A percentile compares a stretch with the other conserved stretches of the same genome.
phyloP scores from a whole-genome alignment of 306 rosid genomes.

The Citrullus amarus region DNA sequence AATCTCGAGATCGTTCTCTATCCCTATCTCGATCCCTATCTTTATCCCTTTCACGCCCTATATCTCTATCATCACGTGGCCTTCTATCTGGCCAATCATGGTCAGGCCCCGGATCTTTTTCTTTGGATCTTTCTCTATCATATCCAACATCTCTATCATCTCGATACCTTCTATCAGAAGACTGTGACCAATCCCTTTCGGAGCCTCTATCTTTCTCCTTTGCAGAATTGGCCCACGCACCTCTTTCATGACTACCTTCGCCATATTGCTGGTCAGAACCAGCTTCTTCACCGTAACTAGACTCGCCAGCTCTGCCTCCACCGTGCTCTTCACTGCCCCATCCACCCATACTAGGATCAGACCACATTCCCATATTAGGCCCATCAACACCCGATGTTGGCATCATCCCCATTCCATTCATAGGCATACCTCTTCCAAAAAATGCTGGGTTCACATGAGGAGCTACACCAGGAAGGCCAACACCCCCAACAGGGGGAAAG shows the following conservation, averaged over 20 bases:
- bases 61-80: slow-evolving; percentile 66
- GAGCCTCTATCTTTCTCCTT: slow-evolving; percentile 95
- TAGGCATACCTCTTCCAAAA: slow-evolving; percentile 92
- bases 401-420: slow-evolving; percentile 99
- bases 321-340: slow-evolving; percentile 90
- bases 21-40: slow-evolving; percentile 44
- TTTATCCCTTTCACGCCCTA: slow-evolving; percentile 49
- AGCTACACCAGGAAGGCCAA: slow-evolving; percentile 90
- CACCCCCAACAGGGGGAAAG: slow-evolving; percentile 76
- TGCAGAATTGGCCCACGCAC: slow-evolving; percentile 60
- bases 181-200: slow-evolving; percentile 87
- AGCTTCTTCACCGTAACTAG: slow-evolving; percentile 96
- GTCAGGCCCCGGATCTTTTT: slow-evolving; percentile 57
- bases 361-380: slow-evolving; percentile 97
- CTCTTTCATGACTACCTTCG: slow-evolving; percentile 78
- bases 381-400: slow-evolving; percentile 74
- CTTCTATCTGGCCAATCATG: slow-evolving; percentile 70
- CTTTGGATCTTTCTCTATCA: slow-evolving; percentile 63
- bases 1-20: slow-evolving; percentile 47
- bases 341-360: slow-evolving; percentile 87
- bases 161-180: slow-evolving; percentile 73
- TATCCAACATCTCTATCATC: slow-evolving; percentile 75
- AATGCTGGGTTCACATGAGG: slow-evolving; percentile 98
- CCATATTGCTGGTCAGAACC: slow-evolving; percentile 91
- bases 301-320: slow-evolving; percentile 80